Base-by-base conservation (phyloP, 2,329 filamentous ascomycete genomes). In the Lecanicillium sp. region DNA sequence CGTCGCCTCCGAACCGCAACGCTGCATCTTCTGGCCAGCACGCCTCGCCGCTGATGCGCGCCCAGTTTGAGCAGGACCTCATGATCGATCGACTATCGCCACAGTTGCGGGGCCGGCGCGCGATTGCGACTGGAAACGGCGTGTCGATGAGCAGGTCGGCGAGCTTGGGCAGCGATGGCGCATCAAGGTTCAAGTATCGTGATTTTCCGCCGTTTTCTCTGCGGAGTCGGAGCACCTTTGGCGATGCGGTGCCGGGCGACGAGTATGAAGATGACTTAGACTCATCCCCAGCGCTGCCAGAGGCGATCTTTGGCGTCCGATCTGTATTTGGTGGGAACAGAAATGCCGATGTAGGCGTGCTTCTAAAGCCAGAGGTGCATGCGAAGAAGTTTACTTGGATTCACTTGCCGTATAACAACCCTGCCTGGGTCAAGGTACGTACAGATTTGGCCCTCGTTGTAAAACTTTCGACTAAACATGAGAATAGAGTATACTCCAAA, bases 351-450 rank as follows among this genome's bases (percentile, higher is more conserved):
- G 55, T 60, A 0, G 51, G 58, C 29, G 58, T 61, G 24, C 63
- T 68, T 54, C 48, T 55, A 9, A 65, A 59, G 47, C 66, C 66
- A 2, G 57, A 64, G 32, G 56, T 61, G 3, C 57, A 60, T 29
- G 54, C 58, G 2, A 68, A 73, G 20, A 78, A 73, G 57, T 79
- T 79, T 54, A 71, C 75, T 55, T 81, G 78, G 77, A 70, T 80
- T 39, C 77, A 81, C 59, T 54, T 78, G 15, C 74, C 77, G 0
- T 79, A 72, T 23, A 80, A 75, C 8, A 79, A 80, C 44, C 75
- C 77, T 0, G 68, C 72, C 0, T 81, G 77, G 77, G 77, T 79
- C 2, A 77, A 75, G 65, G 75, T 76, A 56, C 51, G 63, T 45
- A 3, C n/a, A n/a, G n/a, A n/a, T n/a, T n/a, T n/a, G n/a, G n/a